Base-by-base conservation (phyloP, 768 basidiomycete genomes). In the Pisolithus albus region DNA sequence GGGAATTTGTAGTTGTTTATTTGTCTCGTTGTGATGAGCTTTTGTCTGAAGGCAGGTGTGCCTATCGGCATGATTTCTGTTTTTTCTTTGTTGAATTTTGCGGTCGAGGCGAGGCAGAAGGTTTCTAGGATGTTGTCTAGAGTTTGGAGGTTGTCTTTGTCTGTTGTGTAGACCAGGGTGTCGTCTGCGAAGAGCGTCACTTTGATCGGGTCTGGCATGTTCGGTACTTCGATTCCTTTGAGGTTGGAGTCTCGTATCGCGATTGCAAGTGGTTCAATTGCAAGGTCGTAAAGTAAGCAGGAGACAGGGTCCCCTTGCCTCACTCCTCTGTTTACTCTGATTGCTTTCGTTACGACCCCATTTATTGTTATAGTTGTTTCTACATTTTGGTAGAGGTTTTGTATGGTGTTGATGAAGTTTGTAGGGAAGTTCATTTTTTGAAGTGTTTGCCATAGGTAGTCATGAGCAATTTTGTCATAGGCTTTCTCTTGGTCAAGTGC, bases 401-500 rank as follows among this genome's bases (percentile, higher is more conserved):
- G 49, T 0, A 72, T 48, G 0, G 56, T 65, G 2, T 56, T 51
- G 0, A 70, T 66, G 30, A 70, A 68, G n/a, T 47, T 30, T 2
- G 47, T 9, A 0, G 70, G 70, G 23, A 73, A 51, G 10, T 52
- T 37, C 5, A 62, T 54, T 23, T 47, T 54, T 41, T 54, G 34
- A 0, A 73, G 61, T 0, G 60, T 54, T 16, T 51, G 40, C 61
- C 62, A 62, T 1, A 74, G 53, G 61, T 65, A 74, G 2, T 54
- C 28, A 19, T 73, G 71, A 0, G 32, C 21, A 0, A 74, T 67
- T 47, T 70, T 71, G 24, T 74, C 68, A 34, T 72, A 72, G 0
- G 68, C 64, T 52, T 72, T 73, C 54, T 73, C 71, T 52, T 74
- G 72, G 56, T 74, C 39, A 11, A 40, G 16, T 8, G 60, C 49